These are phyloP conservation scores for Boletus subcaerulescens DNA, from an alignment of 768 basidiomycete species.

Conservation along the genomic window DNA sequence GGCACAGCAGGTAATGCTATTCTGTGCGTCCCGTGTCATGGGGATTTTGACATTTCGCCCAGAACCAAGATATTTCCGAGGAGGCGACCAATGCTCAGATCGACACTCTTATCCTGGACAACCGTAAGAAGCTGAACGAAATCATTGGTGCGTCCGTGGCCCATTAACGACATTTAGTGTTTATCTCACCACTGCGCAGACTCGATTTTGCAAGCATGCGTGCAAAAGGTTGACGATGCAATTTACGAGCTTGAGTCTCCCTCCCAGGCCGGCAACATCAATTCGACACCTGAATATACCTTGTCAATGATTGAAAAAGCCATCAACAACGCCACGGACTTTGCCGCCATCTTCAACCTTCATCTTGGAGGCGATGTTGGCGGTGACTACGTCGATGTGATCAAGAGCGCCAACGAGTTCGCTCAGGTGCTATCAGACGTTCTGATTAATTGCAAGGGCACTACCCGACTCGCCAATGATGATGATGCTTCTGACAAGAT, in stretches of 20 bases:
- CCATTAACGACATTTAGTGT: not conserved
- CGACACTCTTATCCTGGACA: conserved; percentile 93
- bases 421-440: conserved; percentile 93
- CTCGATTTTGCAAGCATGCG: conserved; percentile 94
- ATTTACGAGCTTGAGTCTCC: conserved; percentile 98
- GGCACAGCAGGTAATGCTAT: conserved; percentile 67
- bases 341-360: conserved; percentile 91
- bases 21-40: not conserved
- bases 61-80: conserved; percentile 83
- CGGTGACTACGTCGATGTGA: conserved; percentile 95
- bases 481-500: conserved; percentile 94
- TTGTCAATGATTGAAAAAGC: conserved; percentile 98
- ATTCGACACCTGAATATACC: conserved; percentile 98
- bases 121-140: conserved; percentile 95
- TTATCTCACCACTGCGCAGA: conserved; percentile 47
- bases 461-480: conserved; percentile 86
- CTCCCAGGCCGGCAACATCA: conserved; percentile 89
- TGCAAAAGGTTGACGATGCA: conserved; percentile 94
- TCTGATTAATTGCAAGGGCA: conserved; percentile 90
- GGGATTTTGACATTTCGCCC: conserved; percentile 5
- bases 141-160: conserved; percentile 70
- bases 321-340: conserved; percentile 90
- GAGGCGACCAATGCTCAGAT: conserved; percentile 96
- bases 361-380: conserved; percentile 84
- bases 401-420: conserved; percentile 95